Percentiles rank a stretch among this genome's conserved stretches.
Evolutionary conservation across 2,329 filamentous ascomycete species (phyloP).

Genomic region (Pseudovirgaria hyperparasitica): DNA sequence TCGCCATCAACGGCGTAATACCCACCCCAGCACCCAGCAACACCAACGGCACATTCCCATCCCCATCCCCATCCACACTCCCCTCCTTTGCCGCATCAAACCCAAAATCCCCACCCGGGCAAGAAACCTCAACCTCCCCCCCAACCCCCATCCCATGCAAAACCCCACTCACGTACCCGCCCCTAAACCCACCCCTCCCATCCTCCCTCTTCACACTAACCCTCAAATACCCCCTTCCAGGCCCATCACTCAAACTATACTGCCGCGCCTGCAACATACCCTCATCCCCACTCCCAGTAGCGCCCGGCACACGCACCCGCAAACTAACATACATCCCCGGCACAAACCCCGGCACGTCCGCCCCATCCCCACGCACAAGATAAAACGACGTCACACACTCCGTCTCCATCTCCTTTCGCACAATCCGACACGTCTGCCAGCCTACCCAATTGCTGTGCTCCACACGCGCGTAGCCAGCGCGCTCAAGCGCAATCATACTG

Average conservation of each 20-base stretch:
- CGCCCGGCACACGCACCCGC: conserved; percentile 42
- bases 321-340: conserved; percentile 65
- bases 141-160: conserved; percentile 40
- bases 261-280: conserved; percentile 55
- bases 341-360: conserved; percentile 47
- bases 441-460: conserved; percentile 51
- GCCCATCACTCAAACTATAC: conserved; percentile 59
- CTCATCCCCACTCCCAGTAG: conserved; percentile 25
- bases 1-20: conserved; percentile 52
- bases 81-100: conserved; percentile 31
- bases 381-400: conserved; percentile 61
- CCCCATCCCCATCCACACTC: conserved; percentile 25
- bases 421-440: conserved; percentile 56
- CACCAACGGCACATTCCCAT: conserved; percentile 41
- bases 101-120: conserved; percentile 51
- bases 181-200: no score
- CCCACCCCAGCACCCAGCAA: conserved; percentile 58
- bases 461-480: conserved; percentile 47
- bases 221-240: conserved; percentile 48
- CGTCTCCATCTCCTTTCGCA: conserved; percentile 51
- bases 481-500: conserved; percentile 57
- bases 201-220: conserved; percentile 59
- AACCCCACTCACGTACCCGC: conserved; percentile 36
- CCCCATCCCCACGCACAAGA: conserved; percentile 49
- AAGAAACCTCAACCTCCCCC: conserved; percentile 50